These are phyloP conservation scores for Diaporthe vaccinii DNA, from an alignment of 2,329 filamentous ascomycete species.

Conservation along the genomic window DNA sequence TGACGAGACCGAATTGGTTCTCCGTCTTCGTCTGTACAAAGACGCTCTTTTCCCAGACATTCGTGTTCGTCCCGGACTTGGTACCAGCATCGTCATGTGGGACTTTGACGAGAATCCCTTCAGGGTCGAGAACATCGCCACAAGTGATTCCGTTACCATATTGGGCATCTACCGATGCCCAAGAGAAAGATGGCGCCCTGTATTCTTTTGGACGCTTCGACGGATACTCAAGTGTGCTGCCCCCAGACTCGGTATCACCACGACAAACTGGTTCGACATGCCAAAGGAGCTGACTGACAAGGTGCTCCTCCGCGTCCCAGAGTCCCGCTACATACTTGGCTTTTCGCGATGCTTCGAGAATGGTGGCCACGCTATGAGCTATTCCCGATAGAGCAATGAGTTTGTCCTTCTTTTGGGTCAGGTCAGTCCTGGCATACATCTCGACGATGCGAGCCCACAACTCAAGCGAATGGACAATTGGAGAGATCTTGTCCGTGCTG, in stretches of 20 bases:
- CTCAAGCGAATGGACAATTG: not conserved
- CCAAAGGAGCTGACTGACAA: slow-evolving; percentile 35
- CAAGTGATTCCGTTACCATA: not conserved
- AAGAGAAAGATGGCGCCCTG: slow-evolving; percentile 34
- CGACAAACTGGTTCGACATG: not conserved
- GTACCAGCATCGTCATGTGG: not conserved
- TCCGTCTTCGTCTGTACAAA: not conserved
- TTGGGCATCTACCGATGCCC: slow-evolving; percentile 33
- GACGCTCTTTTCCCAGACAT: not conserved
- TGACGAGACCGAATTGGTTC: slow-evolving; percentile 23
- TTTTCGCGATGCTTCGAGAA: not conserved
- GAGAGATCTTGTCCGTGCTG: not conserved
- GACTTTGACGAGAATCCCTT: slow-evolving; percentile 3
- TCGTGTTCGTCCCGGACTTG: fast-evolving
- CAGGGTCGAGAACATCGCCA: not conserved
- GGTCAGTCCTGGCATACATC: slow-evolving; percentile 20
- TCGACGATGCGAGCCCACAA: slow-evolving; percentile 27
- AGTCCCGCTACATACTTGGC: slow-evolving; percentile 36
- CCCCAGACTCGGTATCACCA: not conserved
- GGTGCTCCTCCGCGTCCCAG: not conserved
- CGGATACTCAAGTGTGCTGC: not conserved
- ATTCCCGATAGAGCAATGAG: slow-evolving; percentile 39
- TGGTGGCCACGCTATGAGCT: slow-evolving; percentile 25
- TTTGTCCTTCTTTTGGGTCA: slow-evolving; percentile 34
- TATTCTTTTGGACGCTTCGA: slow-evolving; percentile 18